Evolutionary conservation across 2,329 filamentous ascomycete species (phyloP), one percentile per base, ranked within the genome.

Genomic region (Trichoderma simmonsii): DNA sequence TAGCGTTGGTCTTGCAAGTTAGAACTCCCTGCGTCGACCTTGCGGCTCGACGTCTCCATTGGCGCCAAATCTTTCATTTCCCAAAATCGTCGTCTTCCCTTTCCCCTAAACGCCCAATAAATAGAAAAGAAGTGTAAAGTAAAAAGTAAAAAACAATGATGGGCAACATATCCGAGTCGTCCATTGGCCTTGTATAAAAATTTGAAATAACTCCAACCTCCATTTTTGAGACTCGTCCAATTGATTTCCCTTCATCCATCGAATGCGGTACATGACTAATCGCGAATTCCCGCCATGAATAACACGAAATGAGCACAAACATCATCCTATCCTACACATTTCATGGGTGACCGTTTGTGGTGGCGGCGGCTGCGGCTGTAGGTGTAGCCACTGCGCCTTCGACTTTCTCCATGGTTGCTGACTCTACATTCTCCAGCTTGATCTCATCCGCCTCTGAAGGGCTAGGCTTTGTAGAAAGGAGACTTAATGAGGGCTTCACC

Each of bases 391-490:
- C 64, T 14, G 72, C 76, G 18, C 79, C 78, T 5, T 78, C 77
- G 1, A 73, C 57, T 62, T 80, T 81, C 5, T 79, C 79, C 2
- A 76, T 68, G 6, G 77, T 59, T n/a, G 76, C 75, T 8, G 77
- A 73, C 48, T 82, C 81, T 21, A 78, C 73, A n/a, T 80, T 77
- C 48, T 82, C 81, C 21, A 79, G 75, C 73, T 81, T 82, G n/a
- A 77, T 78, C 43, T 81, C 81, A 18, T 82, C 81, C 0, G 80
- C 79, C 57, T 79, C 81, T 2, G 80, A 78, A 6, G 81, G 74
- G 43, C 78, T 79, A 26, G 82, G 76, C 71, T 82, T 83, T 24
- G 80, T 73, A 18, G 79, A 74, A 2, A 70, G 54, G 6, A 62
- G 39, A 2, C 77, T 78, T 4, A 77, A 76, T 3, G 76, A 71